Percentiles rank a stretch among this genome's conserved stretches.
Evolutionary conservation across 768 basidiomycete species (phyloP).

Genomic region (Lyophyllum atratum): DNA sequence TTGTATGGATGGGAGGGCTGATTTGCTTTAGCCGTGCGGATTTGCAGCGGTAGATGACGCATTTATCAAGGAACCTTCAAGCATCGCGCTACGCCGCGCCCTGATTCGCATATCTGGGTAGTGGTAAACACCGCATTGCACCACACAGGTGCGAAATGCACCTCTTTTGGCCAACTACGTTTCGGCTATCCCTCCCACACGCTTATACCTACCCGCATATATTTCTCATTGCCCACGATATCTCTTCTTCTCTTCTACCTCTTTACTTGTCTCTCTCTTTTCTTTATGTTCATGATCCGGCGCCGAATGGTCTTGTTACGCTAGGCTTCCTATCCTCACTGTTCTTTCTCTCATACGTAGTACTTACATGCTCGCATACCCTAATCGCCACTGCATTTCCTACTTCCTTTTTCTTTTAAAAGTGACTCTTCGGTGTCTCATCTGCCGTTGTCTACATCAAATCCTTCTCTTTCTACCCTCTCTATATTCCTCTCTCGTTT

Average conservation of each 20-base stretch:
- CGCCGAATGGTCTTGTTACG: neutral
- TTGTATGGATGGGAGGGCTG: neutral
- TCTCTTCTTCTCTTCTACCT: neutral
- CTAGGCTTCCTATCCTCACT: neutral
- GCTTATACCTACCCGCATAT: neutral
- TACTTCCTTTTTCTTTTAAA: neutral
- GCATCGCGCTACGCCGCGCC: neutral
- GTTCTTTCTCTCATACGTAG: neutral
- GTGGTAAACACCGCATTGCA: neutral
- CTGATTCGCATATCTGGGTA: neutral
- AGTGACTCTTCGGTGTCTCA: neutral
- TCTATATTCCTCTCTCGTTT: neutral
- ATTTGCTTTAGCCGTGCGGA: slow-evolving; percentile 43
- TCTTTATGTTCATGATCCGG: neutral
- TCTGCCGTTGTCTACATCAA: neutral
- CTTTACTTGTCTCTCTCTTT: neutral
- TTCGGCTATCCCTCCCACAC: neutral
- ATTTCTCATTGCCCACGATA: neutral
- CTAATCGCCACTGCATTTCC: neutral
- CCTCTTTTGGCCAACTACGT: neutral
- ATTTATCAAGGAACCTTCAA: neutral
- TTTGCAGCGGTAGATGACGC: slow-evolving; percentile 35
- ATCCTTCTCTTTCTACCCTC: neutral
- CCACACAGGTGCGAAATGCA: neutral
- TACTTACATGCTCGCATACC: neutral